phyloP scores from a whole-genome alignment of 305 asterid genomes.

The Solanum hybrid region DNA sequence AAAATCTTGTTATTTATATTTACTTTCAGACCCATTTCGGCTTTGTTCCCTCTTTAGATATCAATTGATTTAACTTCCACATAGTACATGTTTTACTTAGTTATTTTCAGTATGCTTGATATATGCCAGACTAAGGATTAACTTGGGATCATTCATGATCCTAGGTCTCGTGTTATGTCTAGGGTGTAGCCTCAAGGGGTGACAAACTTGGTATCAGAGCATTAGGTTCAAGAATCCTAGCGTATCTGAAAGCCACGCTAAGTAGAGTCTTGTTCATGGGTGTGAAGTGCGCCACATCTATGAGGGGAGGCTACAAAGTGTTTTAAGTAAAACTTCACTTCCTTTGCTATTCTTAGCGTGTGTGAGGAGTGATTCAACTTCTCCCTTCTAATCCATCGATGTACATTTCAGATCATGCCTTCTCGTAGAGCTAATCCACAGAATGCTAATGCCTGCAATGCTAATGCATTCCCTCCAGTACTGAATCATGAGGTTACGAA shows the following conservation, averaged over 20 bases:
- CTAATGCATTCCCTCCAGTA: not conserved
- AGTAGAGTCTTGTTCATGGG: not conserved
- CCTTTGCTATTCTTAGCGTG: not conserved
- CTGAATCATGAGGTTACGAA: not conserved
- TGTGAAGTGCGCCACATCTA: not conserved
- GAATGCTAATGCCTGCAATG: not conserved
- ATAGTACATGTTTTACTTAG: not conserved
- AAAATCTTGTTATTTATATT: no score
- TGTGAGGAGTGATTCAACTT: not conserved
- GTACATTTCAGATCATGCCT: not conserved
- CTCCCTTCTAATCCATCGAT: not conserved
- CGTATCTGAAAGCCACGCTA: not conserved
- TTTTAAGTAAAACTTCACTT: not conserved
- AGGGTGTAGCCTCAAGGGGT: not conserved
- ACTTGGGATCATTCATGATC: not conserved
- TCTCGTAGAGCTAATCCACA: not conserved
- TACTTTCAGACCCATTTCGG: not conserved
- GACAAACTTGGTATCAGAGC: not conserved
- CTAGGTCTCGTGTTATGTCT: not conserved
- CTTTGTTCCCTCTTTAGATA: not conserved
- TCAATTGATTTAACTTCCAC: not conserved
- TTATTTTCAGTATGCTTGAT: not conserved
- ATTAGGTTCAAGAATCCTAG: not conserved
- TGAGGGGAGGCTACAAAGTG: not conserved
- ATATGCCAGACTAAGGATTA: not conserved